Conservation (phyloP, 225 moss, liverwort and hornwort species). For the Marchantia paleacea region DNA sequence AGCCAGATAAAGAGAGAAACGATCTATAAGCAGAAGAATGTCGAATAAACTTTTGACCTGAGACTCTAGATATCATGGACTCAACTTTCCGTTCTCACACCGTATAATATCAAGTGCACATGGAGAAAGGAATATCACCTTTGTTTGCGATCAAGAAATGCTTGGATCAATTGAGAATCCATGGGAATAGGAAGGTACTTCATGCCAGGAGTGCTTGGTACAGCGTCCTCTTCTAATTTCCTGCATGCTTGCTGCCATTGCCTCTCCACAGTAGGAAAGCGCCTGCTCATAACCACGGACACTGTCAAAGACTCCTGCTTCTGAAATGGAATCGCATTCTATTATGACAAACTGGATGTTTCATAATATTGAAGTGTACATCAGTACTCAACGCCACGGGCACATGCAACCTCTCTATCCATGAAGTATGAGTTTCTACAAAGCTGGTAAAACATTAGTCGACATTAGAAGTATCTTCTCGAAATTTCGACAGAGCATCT, state of each 20-base stretch:
- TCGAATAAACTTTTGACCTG: background rate
- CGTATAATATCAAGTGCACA: background rate
- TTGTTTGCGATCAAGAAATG: constrained; percentile 50
- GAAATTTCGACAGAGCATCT: background rate
- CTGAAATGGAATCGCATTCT: background rate
- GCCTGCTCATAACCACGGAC: constrained; percentile 36
- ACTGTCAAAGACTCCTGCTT: background rate
- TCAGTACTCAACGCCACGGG: background rate
- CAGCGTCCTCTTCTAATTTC: constrained; percentile 26
- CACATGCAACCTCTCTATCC: background rate
- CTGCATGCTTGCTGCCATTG: constrained; percentile 75
- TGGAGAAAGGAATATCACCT: constrained; percentile 10
- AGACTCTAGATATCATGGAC: background rate
- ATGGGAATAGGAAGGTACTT: constrained; percentile 59
- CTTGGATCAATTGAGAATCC: constrained; percentile 57
- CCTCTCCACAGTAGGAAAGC: constrained; percentile 91
- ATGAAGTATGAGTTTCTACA: background rate
- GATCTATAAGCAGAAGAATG: background rate
- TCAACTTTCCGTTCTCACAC: background rate
- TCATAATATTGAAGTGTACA: background rate
- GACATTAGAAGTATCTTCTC: background rate
- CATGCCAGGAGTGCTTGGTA: constrained; percentile 8
- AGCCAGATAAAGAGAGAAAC: background rate
- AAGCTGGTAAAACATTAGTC: background rate
- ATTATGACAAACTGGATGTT: background rate